A percentile compares a stretch with the other conserved stretches of the same genome.
phyloP scores from a whole-genome alignment of 2,329 filamentous ascomycete genomes.

The Chrysosphaeria jannelii region DNA sequence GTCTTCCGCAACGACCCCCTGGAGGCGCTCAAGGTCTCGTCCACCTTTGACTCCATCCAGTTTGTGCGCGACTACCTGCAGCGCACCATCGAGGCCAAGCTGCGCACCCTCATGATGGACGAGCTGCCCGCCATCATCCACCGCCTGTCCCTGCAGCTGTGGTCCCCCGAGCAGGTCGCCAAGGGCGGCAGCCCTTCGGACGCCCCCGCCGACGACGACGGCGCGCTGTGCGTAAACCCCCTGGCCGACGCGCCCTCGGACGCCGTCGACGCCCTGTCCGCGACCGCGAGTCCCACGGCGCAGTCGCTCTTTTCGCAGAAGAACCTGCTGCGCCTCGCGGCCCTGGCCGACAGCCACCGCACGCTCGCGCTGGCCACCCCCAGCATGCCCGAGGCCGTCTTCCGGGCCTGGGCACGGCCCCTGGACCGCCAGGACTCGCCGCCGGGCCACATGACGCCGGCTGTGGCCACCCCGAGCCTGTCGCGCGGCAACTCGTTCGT shows the following conservation, averaged over 20 bases:
- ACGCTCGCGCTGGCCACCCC: conserved; percentile 81
- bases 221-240: conserved; percentile 44
- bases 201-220: conserved; percentile 15
- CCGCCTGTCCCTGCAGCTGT: conserved; percentile 58
- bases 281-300: conserved; percentile 53
- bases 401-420: conserved; percentile 68
- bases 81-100: conserved; percentile 76
- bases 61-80: conserved; percentile 95
- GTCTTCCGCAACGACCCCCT: conserved; percentile 96
- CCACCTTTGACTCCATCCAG: conserved; percentile 94
- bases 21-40: conserved; percentile 92
- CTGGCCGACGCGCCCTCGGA: conserved; percentile 54
- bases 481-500: conserved; percentile 32
- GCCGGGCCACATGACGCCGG: conserved; percentile 9
- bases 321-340: conserved; percentile 58
- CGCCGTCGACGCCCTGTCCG: conserved; percentile 48
- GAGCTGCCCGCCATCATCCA: conserved; percentile 93
- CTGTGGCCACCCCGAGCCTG: conserved; percentile 19
- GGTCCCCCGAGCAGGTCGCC: conserved; percentile 60
- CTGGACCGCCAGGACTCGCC: conserved; percentile 33
- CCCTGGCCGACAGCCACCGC: conserved; percentile 62
- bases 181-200: conserved; percentile 26
- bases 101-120: conserved; percentile 90
- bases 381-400: conserved; percentile 67
- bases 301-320: conserved; percentile 88